Conservation (phyloP, 2,329 filamentous ascomycete genomes). For the Graphilbum ipis-grandicollis region DNA sequence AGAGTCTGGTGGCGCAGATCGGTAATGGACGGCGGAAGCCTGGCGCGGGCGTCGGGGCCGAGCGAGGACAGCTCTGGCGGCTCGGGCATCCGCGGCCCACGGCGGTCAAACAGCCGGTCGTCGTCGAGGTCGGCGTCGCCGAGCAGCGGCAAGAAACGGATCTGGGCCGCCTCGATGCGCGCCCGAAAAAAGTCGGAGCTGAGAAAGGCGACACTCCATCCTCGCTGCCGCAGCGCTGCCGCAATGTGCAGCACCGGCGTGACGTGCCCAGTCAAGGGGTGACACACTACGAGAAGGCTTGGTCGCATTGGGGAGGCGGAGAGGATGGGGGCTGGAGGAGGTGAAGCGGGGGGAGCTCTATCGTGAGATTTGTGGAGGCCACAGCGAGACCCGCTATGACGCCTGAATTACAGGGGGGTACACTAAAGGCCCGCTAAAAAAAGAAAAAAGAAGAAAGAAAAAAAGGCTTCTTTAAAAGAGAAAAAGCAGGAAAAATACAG, state of each 20-base stretch:
- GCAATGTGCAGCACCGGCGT: conserved; percentile 18
- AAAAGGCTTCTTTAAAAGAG: too few species aligned
- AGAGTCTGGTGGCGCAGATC: conserved; percentile 17
- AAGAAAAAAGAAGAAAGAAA: too few species aligned
- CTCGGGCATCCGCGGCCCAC: not conserved
- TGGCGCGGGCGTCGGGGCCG: conserved; percentile 6
- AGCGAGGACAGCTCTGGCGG: conserved; percentile 6
- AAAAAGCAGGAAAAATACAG: not conserved
- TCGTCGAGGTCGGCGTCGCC: conserved; percentile 18
- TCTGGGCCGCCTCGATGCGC: conserved; percentile 17
- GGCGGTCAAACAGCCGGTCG: conserved; percentile 7
- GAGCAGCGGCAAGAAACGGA: conserved; percentile 16
- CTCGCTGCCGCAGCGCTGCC: conserved; percentile 13
- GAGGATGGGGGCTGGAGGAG: too few species aligned
- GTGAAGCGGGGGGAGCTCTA: too few species aligned
- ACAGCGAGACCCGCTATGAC: too few species aligned
- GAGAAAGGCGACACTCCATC: conserved; percentile 18
- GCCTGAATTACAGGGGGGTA: too few species aligned
- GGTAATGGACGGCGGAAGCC: conserved; percentile 11
- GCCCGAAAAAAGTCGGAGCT: conserved; percentile 17
- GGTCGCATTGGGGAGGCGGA: conserved; percentile 3
- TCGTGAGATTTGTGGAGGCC: too few species aligned
- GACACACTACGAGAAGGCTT: conserved; percentile 16
- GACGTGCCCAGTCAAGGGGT: conserved; percentile 20
- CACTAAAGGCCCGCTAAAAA: too few species aligned